Percentiles rank a stretch among this genome's conserved stretches.
These are phyloP conservation scores for Digitaria exilis DNA, from an alignment of 202 grass and related monocot species.

Conservation along the genomic window DNA sequence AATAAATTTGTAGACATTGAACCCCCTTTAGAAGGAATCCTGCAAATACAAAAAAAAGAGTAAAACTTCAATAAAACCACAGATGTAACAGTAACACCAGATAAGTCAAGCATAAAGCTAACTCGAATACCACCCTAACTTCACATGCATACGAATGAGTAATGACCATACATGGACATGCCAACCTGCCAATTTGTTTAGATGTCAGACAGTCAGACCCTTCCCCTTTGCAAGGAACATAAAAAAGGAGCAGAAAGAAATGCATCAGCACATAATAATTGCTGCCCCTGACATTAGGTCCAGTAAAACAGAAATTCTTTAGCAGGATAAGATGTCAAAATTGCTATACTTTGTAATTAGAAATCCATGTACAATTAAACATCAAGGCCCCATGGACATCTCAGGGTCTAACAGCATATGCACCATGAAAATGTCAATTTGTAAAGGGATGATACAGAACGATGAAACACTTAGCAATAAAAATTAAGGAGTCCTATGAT, in stretches of 20 bases:
- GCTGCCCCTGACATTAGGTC: neutral
- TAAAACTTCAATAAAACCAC: slow-evolving; percentile 32
- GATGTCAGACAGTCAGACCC: slow-evolving; percentile 41
- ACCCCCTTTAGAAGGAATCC: slow-evolving; percentile 42
- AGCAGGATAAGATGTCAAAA: too few relatives aligned
- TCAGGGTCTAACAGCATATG: too few relatives aligned
- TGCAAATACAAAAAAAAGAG: slow-evolving; percentile 51
- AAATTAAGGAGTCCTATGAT: too few relatives aligned
- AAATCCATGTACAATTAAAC: too few relatives aligned
- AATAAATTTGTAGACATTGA: slow-evolving; percentile 22
- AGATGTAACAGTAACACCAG: slow-evolving; percentile 3
- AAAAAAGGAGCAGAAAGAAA: slow-evolving; percentile 11
- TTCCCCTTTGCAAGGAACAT: slow-evolving; percentile 16
- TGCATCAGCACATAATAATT: neutral
- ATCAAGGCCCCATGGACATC: too few relatives aligned
- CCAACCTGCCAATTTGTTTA: slow-evolving; percentile 45
- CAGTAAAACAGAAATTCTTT: too few relatives aligned
- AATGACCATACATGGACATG: slow-evolving; percentile 41
- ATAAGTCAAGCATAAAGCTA: slow-evolving; percentile 26
- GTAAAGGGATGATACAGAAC: too few relatives aligned
- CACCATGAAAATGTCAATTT: too few relatives aligned
- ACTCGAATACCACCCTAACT: slow-evolving; percentile 49
- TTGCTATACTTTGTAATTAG: too few relatives aligned
- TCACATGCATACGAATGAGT: slow-evolving; percentile 43
- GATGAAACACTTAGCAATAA: too few relatives aligned